phyloP scores from a whole-genome alignment of 257 asterid species.

The Anisodus tanguticus region DNA sequence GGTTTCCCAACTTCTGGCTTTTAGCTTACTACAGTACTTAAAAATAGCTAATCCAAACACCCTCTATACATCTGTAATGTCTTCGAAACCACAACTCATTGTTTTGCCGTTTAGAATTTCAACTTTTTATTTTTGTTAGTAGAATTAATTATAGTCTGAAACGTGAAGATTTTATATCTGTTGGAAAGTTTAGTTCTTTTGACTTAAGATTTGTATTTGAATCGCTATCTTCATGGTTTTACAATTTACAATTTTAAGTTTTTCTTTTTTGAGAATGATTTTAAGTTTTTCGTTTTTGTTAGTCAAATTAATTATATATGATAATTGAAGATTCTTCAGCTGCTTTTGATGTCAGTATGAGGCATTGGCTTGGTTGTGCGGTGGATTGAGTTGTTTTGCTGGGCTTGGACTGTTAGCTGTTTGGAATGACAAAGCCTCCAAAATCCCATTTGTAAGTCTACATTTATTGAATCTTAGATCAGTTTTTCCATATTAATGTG shows the following conservation, averaged over 20 bases:
- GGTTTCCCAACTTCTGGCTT: too few species aligned
- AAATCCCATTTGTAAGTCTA: constrained; percentile 82
- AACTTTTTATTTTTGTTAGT: neutral
- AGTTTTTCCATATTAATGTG: neutral
- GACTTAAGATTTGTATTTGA: neutral
- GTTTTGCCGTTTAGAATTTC: neutral
- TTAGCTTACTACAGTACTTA: too few species aligned
- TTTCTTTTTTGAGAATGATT: neutral
- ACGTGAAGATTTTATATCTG: neutral
- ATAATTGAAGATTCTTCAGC: neutral
- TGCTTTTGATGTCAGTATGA: constrained; percentile 62
- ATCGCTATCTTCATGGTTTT: neutral
- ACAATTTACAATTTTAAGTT: neutral
- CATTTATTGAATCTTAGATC: neutral
- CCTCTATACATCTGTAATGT: neutral
- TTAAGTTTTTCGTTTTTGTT: neutral
- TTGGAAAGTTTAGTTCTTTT: neutral
- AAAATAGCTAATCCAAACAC: too few species aligned
- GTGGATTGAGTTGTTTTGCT: constrained; percentile 77
- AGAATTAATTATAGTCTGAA: neutral
- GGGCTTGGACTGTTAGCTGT: constrained; percentile 75
- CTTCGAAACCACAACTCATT: neutral
- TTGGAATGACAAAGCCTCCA: constrained; percentile 95
- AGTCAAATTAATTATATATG: neutral
- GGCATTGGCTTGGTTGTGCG: constrained; percentile 88